phyloP scores from a whole-genome alignment of 2,329 filamentous ascomycete genomes.

The Aspergillus ibericus region DNA sequence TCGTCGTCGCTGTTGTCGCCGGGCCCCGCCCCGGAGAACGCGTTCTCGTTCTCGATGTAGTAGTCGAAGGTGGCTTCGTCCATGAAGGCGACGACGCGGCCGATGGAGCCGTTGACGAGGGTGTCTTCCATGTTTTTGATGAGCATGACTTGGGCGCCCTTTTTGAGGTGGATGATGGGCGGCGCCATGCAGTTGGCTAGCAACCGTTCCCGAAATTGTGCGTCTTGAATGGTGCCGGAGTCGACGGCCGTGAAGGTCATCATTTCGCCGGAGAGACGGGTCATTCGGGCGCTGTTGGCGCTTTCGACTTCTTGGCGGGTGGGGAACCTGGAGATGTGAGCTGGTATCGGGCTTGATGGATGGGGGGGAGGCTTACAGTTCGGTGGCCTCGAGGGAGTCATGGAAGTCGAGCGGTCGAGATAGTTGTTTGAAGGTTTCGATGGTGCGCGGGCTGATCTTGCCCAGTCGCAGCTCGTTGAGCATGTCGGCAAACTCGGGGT shows the following conservation, averaged over 20 bases:
- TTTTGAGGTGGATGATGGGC: constrained; percentile 74
- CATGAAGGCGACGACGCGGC: constrained; percentile 82
- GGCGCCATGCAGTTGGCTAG: constrained; percentile 93
- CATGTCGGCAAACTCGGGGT: constrained; percentile 87
- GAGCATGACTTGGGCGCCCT: constrained; percentile 97
- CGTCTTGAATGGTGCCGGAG: constrained; percentile 66
- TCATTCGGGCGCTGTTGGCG: constrained; percentile 76
- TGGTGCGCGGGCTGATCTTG: constrained; percentile 72
- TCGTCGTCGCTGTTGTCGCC: constrained; percentile 49
- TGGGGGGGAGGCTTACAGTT: constrained; percentile 57
- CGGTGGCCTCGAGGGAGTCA: constrained; percentile 78
- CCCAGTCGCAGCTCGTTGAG: constrained; percentile 97
- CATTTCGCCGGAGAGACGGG: constrained; percentile 65
- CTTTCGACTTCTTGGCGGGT: constrained; percentile 85
- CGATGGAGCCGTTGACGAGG: constrained; percentile 90
- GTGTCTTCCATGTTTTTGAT: constrained; percentile 98
- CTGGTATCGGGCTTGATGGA: neutral
- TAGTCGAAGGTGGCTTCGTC: constrained; percentile 61
- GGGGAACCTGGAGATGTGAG: constrained; percentile 62
- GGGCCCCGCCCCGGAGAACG: constrained; percentile 52
- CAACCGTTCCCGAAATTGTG: constrained; percentile 69
- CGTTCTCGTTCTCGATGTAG: constrained; percentile 59
- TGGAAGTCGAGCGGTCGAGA: constrained; percentile 69
- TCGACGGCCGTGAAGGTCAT: constrained; percentile 74
- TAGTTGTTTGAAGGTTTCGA: constrained; percentile 72